Evolutionary conservation across 2,329 filamentous ascomycete genomes (phyloP).

Genomic region (Septoria linicola): DNA sequence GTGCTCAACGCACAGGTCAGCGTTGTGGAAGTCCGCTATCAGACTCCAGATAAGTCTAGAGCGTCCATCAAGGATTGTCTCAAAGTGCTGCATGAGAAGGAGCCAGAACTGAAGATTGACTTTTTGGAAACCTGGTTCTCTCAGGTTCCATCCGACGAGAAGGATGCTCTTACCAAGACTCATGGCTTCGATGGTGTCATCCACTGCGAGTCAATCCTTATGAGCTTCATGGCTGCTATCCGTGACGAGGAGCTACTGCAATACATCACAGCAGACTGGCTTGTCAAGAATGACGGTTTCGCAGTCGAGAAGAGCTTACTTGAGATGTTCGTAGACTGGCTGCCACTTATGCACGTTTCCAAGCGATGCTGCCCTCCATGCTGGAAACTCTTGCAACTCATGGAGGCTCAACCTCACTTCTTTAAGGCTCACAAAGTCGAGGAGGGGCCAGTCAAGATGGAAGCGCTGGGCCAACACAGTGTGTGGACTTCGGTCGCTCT

Average conservation of each 20-base stretch:
- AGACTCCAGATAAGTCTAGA: not conserved
- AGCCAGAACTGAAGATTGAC: not conserved
- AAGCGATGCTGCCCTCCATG: not conserved
- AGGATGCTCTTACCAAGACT: not conserved
- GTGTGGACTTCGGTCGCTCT: not conserved
- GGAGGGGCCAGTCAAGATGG: not conserved
- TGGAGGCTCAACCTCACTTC: not conserved
- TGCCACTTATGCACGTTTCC: not conserved
- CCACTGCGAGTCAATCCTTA: not conserved
- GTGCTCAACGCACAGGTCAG: not conserved
- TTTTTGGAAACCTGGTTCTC: not conserved
- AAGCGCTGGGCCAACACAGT: not conserved
- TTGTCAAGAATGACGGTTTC: not conserved
- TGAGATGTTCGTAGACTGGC: not conserved
- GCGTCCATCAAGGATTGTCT: not conserved
- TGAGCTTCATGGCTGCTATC: not conserved
- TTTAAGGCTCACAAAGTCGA: not conserved
- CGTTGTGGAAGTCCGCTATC: not conserved
- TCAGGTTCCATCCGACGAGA: not conserved
- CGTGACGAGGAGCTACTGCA: not conserved
- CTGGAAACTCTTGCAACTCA: not conserved
- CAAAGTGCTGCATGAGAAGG: not conserved
- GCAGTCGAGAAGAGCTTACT: not conserved
- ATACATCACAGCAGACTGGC: not conserved
- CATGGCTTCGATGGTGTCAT: not conserved